Percentiles rank a stretch among this genome's conserved stretches.
Evolutionary conservation across 2,329 filamentous ascomycete genomes (phyloP).

Genomic region (Botrytis byssoidea): DNA sequence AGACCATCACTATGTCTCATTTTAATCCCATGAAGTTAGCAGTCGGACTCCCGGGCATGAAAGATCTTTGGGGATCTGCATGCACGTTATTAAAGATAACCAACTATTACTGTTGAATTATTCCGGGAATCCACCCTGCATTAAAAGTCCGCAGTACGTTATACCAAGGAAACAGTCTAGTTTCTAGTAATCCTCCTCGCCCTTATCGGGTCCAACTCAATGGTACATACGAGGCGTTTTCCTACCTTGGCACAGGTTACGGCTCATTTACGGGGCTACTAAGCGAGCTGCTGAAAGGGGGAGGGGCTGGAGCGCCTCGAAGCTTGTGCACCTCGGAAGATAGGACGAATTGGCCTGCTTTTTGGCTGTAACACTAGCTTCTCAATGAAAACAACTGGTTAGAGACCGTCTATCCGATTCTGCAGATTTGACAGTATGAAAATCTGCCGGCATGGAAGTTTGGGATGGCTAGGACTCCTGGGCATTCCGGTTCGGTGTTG

Average conservation of each 20-base stretch:
- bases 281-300: conserved; percentile 12
- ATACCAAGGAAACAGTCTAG: background rate
- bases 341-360: background rate
- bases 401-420: background rate
- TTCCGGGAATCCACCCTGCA: background rate
- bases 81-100: background rate
- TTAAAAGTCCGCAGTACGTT: background rate
- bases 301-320: background rate
- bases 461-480: too few species aligned
- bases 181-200: too few species aligned
- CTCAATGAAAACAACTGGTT: too few species aligned
- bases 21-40: too few species aligned
- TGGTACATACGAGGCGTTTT: background rate
- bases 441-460: background rate
- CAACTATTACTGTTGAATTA: background rate
- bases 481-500: background rate
- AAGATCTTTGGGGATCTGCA: background rate
- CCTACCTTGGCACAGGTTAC: background rate
- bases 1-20: background rate
- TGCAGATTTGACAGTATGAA: background rate
- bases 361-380: background rate
- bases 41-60: too few species aligned
- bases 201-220: background rate
- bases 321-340: background rate
- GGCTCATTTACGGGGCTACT: background rate